A percentile compares a stretch with the other conserved stretches of the same genome.
Evolutionary conservation across 78 protist genomes (phyloP).

Genomic region (Acrasis kona): DNA sequence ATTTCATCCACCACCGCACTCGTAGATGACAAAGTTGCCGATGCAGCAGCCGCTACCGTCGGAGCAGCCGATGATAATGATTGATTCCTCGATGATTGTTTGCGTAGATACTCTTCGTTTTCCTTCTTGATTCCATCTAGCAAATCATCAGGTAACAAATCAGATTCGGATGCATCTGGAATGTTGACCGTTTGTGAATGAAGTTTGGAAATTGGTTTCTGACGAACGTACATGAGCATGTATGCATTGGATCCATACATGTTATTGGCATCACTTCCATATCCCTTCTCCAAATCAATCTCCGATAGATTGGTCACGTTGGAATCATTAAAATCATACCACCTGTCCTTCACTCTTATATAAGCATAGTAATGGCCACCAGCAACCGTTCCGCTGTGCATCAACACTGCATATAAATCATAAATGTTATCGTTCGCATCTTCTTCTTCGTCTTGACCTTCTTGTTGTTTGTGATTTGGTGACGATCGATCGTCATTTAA

Average conservation of each 20-base stretch:
- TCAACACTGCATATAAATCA: slow-evolving; percentile 42
- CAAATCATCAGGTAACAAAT: background rate
- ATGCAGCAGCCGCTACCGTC: background rate
- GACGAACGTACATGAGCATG: slow-evolving; percentile 22
- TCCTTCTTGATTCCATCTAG: background rate
- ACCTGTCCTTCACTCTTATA: slow-evolving; percentile 12
- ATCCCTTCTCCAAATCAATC: background rate
- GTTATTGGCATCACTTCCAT: background rate
- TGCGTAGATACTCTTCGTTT: background rate
- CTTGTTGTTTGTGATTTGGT: no score
- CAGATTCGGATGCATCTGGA: background rate
- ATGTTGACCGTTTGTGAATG: no score
- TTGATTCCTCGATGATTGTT: background rate
- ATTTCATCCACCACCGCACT: background rate
- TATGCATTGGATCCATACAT: slow-evolving; percentile 20
- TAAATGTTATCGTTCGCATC: background rate
- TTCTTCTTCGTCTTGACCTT: background rate
- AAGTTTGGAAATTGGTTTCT: background rate
- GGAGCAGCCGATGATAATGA: background rate
- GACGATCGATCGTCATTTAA: no score
- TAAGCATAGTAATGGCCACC: slow-evolving; percentile 60
- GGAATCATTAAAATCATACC: slow-evolving; percentile 39
- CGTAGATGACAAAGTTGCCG: background rate
- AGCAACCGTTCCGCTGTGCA: slow-evolving; percentile 42
- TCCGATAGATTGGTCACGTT: slow-evolving; percentile 10